Evolutionary conservation across 169 alveolate species (phyloP), one percentile per base, ranked within the genome.

Genomic region (Plasmodium sp.): DNA sequence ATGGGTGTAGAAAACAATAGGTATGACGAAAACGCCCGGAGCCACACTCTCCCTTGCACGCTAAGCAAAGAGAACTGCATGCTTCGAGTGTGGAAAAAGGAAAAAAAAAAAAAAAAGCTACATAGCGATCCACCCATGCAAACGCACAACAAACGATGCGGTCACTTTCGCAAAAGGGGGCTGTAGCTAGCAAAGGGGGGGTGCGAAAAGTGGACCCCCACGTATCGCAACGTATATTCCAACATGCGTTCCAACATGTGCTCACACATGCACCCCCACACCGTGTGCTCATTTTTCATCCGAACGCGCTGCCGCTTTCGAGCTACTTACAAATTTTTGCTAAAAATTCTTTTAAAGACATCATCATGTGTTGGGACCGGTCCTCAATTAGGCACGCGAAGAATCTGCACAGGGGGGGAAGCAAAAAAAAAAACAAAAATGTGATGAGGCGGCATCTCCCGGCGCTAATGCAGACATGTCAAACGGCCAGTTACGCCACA

Each of bases 291-390:
- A 67, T 83, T 58, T 33, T 58, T 5, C 39, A n/a, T 81, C 33
- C 58, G 31, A 18, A 81, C 27, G 36, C 48, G 48, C 45, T 41
- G 74, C 48, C 41, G 3, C 79, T 84, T 14, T 56, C 34, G 2
- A n/a, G 31, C n/a, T 22, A 27, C 84, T 79, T 82, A 92, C 95
- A 84, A 82, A 92, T 93, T 81, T 96, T 84, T 80, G 93, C 95
- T 71, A 88, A 58, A 62, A 96, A 96, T 92, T 96, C 98, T 58
- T 94, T 94, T 83, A 96, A 95, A 22, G 97, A 94, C 92, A 95
- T 67, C 97, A 96, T 95, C 98, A 96, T 95, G 62, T 96, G 97
- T 22, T 95, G 98, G 10, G 98, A 94, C 79, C 96, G 92, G 75
- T 96, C 98, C 72, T 96, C 97, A 27, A 96, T 90, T 79, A 96